phyloP scores from a whole-genome alignment of 1,284 basidiomycete genomes.

The Caloboletus inedulis region DNA sequence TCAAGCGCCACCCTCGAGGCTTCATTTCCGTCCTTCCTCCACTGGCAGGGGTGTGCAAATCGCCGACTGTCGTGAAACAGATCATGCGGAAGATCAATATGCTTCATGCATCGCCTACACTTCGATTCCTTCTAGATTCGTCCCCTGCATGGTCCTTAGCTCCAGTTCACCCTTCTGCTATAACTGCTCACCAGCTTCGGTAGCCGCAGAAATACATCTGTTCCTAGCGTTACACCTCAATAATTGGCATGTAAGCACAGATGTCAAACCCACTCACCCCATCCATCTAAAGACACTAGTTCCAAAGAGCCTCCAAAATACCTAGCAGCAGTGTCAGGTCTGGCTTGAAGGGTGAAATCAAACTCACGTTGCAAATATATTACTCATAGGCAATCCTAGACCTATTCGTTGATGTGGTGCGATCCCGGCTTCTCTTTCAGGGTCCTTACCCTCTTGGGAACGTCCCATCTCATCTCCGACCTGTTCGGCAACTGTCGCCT shows the following conservation, averaged over 20 bases:
- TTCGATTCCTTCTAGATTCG: slow-evolving; percentile 79
- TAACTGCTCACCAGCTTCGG: slow-evolving; percentile 68
- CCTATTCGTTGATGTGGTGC: slow-evolving; percentile 65
- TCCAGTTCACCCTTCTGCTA: not conserved
- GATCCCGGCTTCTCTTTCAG: slow-evolving; percentile 46
- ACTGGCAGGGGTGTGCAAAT: slow-evolving; percentile 10
- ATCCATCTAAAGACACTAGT: slow-evolving; percentile 79
- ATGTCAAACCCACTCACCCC: slow-evolving; percentile 49
- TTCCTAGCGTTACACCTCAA: slow-evolving; percentile 45
- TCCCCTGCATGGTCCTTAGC: slow-evolving; percentile 51
- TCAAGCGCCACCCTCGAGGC: not conserved
- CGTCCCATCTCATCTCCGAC: slow-evolving; percentile 36
- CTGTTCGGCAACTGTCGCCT: slow-evolving; percentile 75
- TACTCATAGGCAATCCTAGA: slow-evolving; percentile 81
- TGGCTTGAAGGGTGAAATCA: not conserved
- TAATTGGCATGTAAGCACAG: not conserved
- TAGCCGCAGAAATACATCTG: slow-evolving; percentile 76
- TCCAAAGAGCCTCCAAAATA: slow-evolving; percentile 82
- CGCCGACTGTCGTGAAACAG: slow-evolving; percentile 2
- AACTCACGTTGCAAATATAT: slow-evolving; percentile 75
- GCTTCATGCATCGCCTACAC: slow-evolving; percentile 39
- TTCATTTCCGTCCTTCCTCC: slow-evolving; percentile 12
- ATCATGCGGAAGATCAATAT: not conserved
- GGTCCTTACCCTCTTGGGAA: slow-evolving; percentile 31
- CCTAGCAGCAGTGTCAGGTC: slow-evolving; percentile 34